Conservation (phyloP, 2,329 filamentous ascomycete species). For the Mollisia scopiformis region DNA sequence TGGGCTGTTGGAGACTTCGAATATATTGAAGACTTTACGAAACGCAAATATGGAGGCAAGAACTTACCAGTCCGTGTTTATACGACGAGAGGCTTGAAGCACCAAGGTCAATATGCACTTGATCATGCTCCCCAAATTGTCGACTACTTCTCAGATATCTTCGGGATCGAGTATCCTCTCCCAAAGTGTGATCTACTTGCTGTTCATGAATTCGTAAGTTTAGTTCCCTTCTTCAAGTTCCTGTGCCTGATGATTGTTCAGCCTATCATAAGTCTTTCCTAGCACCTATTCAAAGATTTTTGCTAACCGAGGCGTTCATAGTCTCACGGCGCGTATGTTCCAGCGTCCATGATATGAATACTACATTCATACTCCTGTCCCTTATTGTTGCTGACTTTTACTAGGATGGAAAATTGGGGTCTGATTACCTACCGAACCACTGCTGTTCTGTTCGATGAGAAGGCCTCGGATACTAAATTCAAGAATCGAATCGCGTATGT, state of each 20-base stretch:
- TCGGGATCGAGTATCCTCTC: constrained; percentile 89
- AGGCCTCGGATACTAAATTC: constrained; percentile 85
- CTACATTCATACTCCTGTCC: background rate
- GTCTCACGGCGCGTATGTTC: constrained; percentile 70
- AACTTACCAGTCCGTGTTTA: constrained; percentile 93
- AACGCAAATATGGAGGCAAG: constrained; percentile 89
- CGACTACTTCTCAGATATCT: constrained; percentile 95
- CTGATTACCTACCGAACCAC: constrained; percentile 95
- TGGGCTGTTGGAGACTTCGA: constrained; percentile 98
- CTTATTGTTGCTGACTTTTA: constrained; percentile 3
- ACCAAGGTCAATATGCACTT: constrained; percentile 87
- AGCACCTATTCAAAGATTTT: background rate
- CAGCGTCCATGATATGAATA: background rate
- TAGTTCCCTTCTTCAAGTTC: background rate
- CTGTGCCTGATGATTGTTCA: constrained; percentile 1
- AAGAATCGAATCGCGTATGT: constrained; percentile 96
- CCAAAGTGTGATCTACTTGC: constrained; percentile 91
- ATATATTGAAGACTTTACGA: constrained; percentile 89
- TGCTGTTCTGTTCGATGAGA: constrained; percentile 93
- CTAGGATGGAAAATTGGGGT: constrained; percentile 72
- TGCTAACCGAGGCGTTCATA: constrained; percentile 47
- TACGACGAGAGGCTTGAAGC: constrained; percentile 90
- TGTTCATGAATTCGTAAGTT: constrained; percentile 83
- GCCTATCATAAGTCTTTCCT: constrained; percentile 11
- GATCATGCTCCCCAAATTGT: constrained; percentile 92